Evolutionary conservation across 768 basidiomycete species (phyloP).

Genomic region (Pleurotus eryngii): DNA sequence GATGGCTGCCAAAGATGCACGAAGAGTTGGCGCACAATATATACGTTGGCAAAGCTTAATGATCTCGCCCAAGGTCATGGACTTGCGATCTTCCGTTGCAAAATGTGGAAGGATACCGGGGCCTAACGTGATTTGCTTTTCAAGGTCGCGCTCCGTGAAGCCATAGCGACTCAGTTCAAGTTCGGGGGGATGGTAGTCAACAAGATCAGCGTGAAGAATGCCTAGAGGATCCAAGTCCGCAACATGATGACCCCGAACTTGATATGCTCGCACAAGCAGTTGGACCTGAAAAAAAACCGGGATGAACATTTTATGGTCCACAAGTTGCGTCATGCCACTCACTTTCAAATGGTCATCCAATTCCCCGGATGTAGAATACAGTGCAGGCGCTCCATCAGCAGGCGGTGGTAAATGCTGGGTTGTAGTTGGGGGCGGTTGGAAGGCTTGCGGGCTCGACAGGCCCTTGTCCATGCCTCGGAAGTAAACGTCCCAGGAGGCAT

Average conservation of each 20-base stretch:
- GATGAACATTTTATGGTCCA: neutral
- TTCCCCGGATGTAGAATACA: conserved; percentile 71
- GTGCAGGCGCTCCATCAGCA: conserved; percentile 75
- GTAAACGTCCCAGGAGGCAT: conserved; percentile 92
- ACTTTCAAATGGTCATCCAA: conserved; percentile 96
- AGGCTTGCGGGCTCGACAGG: conserved; percentile 73
- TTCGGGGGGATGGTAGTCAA: conserved; percentile 76
- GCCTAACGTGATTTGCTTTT: conserved; percentile 91
- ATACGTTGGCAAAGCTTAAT: conserved; percentile 88
- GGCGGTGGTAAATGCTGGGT: conserved; percentile 58
- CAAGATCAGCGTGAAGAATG: conserved; percentile 86
- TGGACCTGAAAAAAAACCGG: conserved; percentile 64
- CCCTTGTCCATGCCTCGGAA: conserved; percentile 93
- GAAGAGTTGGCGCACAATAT: conserved; percentile 67
- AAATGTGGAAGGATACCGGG: conserved; percentile 97
- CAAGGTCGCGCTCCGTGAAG: conserved; percentile 90
- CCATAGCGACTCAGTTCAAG: conserved; percentile 93
- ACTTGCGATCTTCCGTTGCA: conserved; percentile 77
- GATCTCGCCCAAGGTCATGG: conserved; percentile 89
- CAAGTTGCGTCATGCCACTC: conserved; percentile 11
- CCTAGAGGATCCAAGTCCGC: conserved; percentile 96
- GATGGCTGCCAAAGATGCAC: neutral
- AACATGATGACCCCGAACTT: conserved; percentile 96
- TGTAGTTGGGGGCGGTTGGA: conserved; percentile 68
- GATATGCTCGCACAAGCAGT: conserved; percentile 96